These are phyloP conservation scores for Aspergillus brasiliensis DNA, from an alignment of 2,329 filamentous ascomycete species.

Conservation along the genomic window DNA sequence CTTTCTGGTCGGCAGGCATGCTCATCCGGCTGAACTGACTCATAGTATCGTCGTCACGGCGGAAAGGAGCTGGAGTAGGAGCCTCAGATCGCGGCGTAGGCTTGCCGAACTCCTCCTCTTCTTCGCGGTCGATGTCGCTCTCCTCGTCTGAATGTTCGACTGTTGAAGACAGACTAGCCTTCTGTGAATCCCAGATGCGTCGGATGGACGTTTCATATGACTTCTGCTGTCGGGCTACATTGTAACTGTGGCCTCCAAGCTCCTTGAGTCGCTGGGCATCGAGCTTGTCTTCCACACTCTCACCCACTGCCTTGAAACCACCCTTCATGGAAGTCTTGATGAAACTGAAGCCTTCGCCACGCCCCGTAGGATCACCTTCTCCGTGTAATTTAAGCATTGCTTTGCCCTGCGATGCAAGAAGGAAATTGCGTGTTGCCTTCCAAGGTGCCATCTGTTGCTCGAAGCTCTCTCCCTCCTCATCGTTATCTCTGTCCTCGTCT, in stretches of 20 bases:
- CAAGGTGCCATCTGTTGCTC: conserved; percentile 91
- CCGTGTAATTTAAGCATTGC: conserved; percentile 96
- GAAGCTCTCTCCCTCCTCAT: conserved; percentile 72
- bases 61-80: conserved; percentile 58
- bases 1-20: conserved; percentile 64
- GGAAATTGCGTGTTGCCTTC: conserved; percentile 95
- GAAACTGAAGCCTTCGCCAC: conserved; percentile 93
- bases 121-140: conserved; percentile 60
- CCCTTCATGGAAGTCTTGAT: conserved; percentile 99
- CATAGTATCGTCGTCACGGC: conserved; percentile 71
- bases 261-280: conserved; percentile 72
- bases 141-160: conserved; percentile 76
- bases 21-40: conserved; percentile 77
- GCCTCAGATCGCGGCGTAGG: conserved; percentile 69
- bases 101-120: conserved; percentile 52
- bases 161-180: conserved; percentile 71
- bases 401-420: conserved; percentile 90
- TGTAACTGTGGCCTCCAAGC: conserved; percentile 89
- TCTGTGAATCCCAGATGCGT: conserved; percentile 90
- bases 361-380: conserved; percentile 89
- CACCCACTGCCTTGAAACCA: conserved; percentile 86
- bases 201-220: conserved; percentile 90
- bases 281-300: conserved; percentile 83
- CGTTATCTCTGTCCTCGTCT: conserved; percentile 59
- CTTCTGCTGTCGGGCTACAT: conserved; percentile 89